Conservation (phyloP, 257 asterid species). For the Solanum dulcamara region DNA sequence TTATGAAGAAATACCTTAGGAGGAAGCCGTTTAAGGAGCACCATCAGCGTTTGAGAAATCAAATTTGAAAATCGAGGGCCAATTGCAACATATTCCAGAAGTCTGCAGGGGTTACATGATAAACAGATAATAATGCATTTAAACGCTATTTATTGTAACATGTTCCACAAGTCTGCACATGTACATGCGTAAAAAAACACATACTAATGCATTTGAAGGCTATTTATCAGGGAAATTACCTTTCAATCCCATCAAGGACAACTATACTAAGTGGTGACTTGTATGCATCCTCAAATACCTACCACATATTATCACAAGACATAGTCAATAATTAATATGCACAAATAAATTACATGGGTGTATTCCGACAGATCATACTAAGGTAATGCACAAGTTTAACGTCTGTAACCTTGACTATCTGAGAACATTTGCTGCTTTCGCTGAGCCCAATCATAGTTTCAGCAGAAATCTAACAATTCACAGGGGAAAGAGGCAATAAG, state of each 20-base stretch:
- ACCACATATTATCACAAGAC: constrained; percentile 12
- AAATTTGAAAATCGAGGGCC: constrained; percentile 96
- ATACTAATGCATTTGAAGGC: constrained; percentile 6
- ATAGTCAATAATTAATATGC: constrained; percentile 7
- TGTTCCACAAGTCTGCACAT: constrained; percentile 63
- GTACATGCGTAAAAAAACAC: neutral
- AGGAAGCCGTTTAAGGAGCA: constrained; percentile 82
- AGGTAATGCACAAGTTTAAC: neutral
- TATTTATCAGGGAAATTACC: constrained; percentile 33
- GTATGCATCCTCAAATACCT: constrained; percentile 99
- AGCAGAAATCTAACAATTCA: constrained; percentile 70
- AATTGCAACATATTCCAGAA: constrained; percentile 78
- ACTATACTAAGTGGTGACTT: constrained; percentile 83
- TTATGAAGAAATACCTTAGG: constrained; percentile 50
- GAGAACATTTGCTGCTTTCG: constrained; percentile 91
- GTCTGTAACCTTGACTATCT: constrained; percentile 66
- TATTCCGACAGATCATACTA: neutral
- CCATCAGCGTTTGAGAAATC: constrained; percentile 89
- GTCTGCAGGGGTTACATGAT: constrained; percentile 31
- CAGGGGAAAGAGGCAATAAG: constrained; percentile 6
- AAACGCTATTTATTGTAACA: constrained; percentile 36
- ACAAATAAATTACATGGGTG: neutral
- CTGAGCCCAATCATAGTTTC: constrained; percentile 96
- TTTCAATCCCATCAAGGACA: constrained; percentile 91
- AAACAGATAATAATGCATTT: constrained; percentile 4